Percentiles rank a stretch among this genome's conserved stretches.
phyloP scores from a whole-genome alignment of 2,329 filamentous ascomycete genomes.

The Macrophomina pseudophaseolina region DNA sequence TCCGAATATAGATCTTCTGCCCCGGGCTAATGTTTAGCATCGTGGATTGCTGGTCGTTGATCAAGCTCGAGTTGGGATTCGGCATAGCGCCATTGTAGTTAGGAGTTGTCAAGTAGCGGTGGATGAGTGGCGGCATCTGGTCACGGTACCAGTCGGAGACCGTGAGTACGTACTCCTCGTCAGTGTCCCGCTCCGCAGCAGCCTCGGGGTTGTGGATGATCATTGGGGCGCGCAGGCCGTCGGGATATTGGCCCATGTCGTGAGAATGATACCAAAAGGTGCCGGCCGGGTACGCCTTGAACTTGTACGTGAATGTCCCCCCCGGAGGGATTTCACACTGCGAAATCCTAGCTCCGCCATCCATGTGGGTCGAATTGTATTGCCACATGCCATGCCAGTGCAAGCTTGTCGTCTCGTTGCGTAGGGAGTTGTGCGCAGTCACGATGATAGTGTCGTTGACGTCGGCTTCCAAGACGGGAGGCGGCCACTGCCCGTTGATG shows the following conservation, averaged over 20 bases:
- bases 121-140: conserved; percentile 56
- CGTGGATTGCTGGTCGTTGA: conserved; percentile 71
- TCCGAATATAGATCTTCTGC: conserved; percentile 72
- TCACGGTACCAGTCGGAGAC: conserved; percentile 73
- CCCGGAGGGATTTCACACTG: conserved; percentile 72
- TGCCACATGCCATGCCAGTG: conserved; percentile 76
- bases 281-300: conserved; percentile 61
- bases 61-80: conserved; percentile 68
- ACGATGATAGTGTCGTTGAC: conserved; percentile 65
- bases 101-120: conserved; percentile 51
- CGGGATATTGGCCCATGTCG: conserved; percentile 69
- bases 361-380: conserved; percentile 71
- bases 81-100: conserved; percentile 61
- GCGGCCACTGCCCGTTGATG: conserved; percentile 77
- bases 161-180: conserved; percentile 68
- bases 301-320: conserved; percentile 70
- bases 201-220: conserved; percentile 65
- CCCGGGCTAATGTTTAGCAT: conserved; percentile 65
- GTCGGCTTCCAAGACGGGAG: conserved; percentile 65
- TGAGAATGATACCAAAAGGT: conserved; percentile 84
- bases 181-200: conserved; percentile 46
- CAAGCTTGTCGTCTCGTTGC: conserved; percentile 67
- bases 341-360: conserved; percentile 68
- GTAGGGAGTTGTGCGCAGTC: conserved; percentile 63
- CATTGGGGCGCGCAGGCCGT: conserved; percentile 69